Evolutionary conservation across 129 eudicot genomes (phyloP), one percentile per base, ranked within the genome.

Genomic region (Logfia minima): DNA sequence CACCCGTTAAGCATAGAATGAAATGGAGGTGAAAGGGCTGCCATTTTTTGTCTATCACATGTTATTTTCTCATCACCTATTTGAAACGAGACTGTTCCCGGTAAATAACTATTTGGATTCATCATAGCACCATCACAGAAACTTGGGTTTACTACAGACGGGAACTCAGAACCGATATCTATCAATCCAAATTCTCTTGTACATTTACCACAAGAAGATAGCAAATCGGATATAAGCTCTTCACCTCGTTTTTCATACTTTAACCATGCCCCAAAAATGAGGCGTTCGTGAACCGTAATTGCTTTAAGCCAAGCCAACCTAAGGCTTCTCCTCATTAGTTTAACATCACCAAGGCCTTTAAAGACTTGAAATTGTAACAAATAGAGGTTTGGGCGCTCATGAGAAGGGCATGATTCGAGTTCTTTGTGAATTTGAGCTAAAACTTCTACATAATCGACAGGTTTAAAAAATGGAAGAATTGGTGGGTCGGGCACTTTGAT

Each of bases 401-500:
- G 63, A 6, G 90, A 86, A 24, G 92, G 77, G 69, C 97, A 94
- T 17, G 92, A 91, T 74, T 94, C 98, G 2, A 94, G 96, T 77
- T 94, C 98, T 83, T 91, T 96, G 81, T 91, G 98, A 82, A 94
- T 87, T 82, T 89, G 91, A 60, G 98, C 97, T 85, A 94, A 86
- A 69, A 94, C 90, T 81, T 91, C 89, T 74, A 94, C 98, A 66
- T 94, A 94, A 83, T 94, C 97, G 59, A 91, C 89, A 28, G 98
- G 98, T 74, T 85, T 94, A 83, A 89, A 94, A 75, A 80, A 86
- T 68, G 98, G 98, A 78, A 90, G 90, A 86, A 94, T 75, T 18
- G 84, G 84, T 76, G 97, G 98, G 69, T 94, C 97, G 9, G 87
- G 92, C 61, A 94, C 98, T 93, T 91, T 94, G 89, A 89, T 87